A percentile compares a stretch with the other conserved stretches of the same genome.
These are phyloP conservation scores for Ophiostoma pallidulum DNA, from an alignment of 2,329 filamentous ascomycete genomes.

Conservation along the genomic window DNA sequence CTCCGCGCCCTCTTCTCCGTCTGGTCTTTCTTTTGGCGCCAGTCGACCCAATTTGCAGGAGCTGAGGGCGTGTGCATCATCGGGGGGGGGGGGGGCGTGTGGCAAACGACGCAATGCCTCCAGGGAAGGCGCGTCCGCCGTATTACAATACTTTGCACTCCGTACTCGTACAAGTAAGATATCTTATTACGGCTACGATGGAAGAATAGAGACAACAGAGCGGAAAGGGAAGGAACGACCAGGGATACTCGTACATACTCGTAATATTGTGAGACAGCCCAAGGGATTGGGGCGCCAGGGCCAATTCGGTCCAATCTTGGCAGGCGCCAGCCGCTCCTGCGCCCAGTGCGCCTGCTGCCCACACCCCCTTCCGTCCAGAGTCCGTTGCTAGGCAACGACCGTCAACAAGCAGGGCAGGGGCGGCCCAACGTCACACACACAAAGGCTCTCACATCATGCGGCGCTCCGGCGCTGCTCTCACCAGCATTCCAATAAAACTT, in stretches of 20 bases:
- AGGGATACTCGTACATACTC: background rate
- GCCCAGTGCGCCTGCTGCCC: background rate
- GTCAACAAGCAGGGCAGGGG: conserved; percentile 14
- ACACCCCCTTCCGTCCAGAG: no score
- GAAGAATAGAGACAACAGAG: background rate
- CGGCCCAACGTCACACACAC: conserved; percentile 10
- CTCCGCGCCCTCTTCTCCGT: background rate
- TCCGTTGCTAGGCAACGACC: conserved; percentile 17
- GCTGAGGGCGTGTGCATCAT: conserved; percentile 9
- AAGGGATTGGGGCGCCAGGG: no score
- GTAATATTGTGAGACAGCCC: no score
- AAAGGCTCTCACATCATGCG: background rate
- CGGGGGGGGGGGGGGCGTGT: background rate
- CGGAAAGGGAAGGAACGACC: conserved; percentile 1
- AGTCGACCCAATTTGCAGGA: background rate
- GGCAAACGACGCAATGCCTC: no score
- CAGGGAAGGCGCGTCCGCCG: no score
- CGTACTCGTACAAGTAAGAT: no score
- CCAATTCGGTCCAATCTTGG: conserved; percentile 1
- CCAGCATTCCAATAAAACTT: conserved; percentile 18
- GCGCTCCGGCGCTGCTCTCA: no score
- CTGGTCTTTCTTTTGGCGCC: background rate
- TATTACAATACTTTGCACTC: no score
- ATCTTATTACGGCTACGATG: no score
- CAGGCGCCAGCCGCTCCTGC: background rate